Evolutionary conservation across 306 rosid species (phyloP).

Genomic region (Vigna mungo): DNA sequence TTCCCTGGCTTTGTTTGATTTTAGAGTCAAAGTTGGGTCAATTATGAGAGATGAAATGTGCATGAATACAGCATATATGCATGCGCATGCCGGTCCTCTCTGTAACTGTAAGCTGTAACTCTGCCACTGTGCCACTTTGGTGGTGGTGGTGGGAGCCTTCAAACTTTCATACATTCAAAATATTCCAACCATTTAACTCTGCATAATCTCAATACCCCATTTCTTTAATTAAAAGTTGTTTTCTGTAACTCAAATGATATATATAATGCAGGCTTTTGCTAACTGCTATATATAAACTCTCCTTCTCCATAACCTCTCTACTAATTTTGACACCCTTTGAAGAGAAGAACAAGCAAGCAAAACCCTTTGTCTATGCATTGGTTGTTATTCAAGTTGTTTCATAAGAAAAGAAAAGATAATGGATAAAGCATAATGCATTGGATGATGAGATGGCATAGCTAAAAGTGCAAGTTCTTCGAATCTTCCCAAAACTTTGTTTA

Average conservation of each 20-base stretch:
- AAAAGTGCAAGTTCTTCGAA: conserved; percentile 53
- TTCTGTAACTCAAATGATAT: conserved; percentile 42
- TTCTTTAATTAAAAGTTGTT: conserved; percentile 34
- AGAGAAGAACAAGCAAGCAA: not conserved
- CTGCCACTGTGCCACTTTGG: conserved; percentile 45
- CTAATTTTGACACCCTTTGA: not conserved
- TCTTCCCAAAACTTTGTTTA: conserved; percentile 48
- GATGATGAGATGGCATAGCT: conserved; percentile 31
- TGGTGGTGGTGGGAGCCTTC: conserved; percentile 33
- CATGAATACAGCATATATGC: conserved; percentile 40
- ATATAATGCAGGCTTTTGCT: not conserved
- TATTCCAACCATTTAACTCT: conserved; percentile 34
- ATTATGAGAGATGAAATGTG: conserved; percentile 40
- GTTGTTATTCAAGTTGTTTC: conserved; percentile 3
- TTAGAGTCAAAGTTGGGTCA: conserved; percentile 75
- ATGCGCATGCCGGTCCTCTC: conserved; percentile 45
- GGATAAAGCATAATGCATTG: conserved; percentile 29
- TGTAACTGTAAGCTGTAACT: conserved; percentile 45
- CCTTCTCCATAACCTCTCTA: conserved; percentile 20
- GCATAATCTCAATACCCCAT: not conserved
- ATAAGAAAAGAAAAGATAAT: not conserved
- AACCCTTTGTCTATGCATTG: conserved; percentile 23
- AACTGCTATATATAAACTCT: not conserved
- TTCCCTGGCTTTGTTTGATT: conserved; percentile 44
- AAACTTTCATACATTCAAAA: not conserved